These are phyloP conservation scores for Lodderomyces theae DNA, from an alignment of 1,139 yeast species.

Conservation along the genomic window DNA sequence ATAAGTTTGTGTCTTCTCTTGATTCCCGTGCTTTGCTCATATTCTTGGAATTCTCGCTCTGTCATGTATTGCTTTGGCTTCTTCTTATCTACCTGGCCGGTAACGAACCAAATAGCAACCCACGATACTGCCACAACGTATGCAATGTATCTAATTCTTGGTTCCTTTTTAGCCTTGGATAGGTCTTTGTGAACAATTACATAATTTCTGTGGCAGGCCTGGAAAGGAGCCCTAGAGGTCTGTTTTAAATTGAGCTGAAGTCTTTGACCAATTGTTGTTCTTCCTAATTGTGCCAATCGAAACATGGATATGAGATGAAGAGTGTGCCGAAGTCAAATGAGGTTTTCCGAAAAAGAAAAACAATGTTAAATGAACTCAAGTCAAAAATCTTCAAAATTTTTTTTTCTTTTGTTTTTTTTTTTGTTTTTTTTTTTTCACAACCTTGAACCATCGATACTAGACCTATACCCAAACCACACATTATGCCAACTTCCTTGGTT, in stretches of 20 bases:
- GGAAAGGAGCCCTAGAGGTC: slow-evolving; percentile 2
- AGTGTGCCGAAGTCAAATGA: no score
- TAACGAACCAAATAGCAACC: slow-evolving; percentile 52
- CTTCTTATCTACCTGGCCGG: slow-evolving; percentile 51
- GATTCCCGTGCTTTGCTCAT: slow-evolving; percentile 50
- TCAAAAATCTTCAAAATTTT: no score
- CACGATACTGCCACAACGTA: slow-evolving; percentile 52
- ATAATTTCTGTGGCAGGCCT: slow-evolving; percentile 9
- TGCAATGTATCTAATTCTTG: slow-evolving; percentile 48
- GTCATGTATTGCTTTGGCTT: slow-evolving; percentile 46
- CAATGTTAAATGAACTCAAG: no score
- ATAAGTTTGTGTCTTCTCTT: slow-evolving; percentile 53
- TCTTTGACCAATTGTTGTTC: background rate
- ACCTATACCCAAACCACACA: background rate
- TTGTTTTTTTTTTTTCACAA: slow-evolving; percentile 3
- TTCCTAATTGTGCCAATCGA: slow-evolving; percentile 1
- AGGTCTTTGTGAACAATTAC: slow-evolving; percentile 11
- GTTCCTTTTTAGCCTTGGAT: slow-evolving; percentile 18
- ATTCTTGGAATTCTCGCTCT: slow-evolving; percentile 58
- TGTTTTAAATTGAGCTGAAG: background rate
- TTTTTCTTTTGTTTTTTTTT: no score
- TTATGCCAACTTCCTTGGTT: slow-evolving; percentile 63
- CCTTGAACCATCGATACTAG: background rate
- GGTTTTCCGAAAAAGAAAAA: no score
- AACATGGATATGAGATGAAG: slow-evolving; percentile 7